Evolutionary conservation across 257 asterid genomes (phyloP), one percentile per base, ranked within the genome.

Genomic region (Nicotiana tomentosiformis): DNA sequence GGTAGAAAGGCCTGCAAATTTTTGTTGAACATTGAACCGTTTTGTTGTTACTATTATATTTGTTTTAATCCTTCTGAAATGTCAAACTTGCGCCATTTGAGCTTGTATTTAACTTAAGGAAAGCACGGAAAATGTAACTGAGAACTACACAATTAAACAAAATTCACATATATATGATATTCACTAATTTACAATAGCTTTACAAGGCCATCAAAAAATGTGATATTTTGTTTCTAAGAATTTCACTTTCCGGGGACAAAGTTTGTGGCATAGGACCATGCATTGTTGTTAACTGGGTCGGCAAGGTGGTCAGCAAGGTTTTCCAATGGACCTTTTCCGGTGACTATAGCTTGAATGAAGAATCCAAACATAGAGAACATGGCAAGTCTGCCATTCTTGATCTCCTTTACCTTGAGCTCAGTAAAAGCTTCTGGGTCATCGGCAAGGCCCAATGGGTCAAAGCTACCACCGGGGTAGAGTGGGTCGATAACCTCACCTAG

Each of bases 371-470:
- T 86, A 8, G 91, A 89, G 78, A 90, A 87, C 90, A 87, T 89
- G 30, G 92, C 90, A 7, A 88, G 91, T 37, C 93, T 88, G 0
- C 91, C 91, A 1, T 90, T 90, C 87, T 90, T 90, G 74, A 90
- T 80, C 72, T 90, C 93, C 83, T 90, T 90, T 1, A 90, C 93
- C 77, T 90, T 90, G 5, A 90, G 84, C 82, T 90, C 93, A 1
- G 91, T 92, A 58, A 90, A 90, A 7, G 92, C 90, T 26, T 90
- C 92, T 1, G 93, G 93, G 84, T 88, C 92, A 0, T 90, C 93
- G 15, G 93, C 93, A 7, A 90, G 91, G 4, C 93, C 93, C 66
- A 89, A 83, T 0, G 92, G 92, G 86, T 89, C 92, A 53, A 89
- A 89, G 87, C 92, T 89, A 3, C 92, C 92, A 9, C 92, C 92